A percentile compares a stretch with the other conserved stretches of the same genome.
Conservation (phyloP, 768 basidiomycete species). For the Hygrocybe coccinea region DNA sequence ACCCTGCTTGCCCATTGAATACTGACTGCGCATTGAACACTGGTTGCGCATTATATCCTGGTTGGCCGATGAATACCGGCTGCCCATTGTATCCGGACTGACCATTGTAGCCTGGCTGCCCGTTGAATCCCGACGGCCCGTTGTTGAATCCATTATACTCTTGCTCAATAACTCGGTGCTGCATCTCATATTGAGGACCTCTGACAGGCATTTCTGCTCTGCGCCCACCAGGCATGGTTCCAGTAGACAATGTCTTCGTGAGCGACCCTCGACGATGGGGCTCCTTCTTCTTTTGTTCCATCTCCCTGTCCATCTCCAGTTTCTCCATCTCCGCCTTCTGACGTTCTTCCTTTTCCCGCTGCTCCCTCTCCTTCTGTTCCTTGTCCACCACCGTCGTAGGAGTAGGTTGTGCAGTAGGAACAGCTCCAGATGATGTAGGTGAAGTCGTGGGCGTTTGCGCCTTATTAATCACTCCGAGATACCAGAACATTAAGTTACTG, state of each 20-base stretch:
- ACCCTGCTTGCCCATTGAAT: slow-evolving; percentile 10
- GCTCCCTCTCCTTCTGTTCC: slow-evolving; percentile 38
- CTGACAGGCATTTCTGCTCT: slow-evolving; percentile 83
- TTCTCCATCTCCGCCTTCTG: slow-evolving; percentile 39
- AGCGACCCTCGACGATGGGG: slow-evolving; percentile 53
- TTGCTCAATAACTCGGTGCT: slow-evolving; percentile 88
- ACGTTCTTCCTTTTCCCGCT: slow-evolving; percentile 30
- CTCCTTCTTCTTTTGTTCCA: slow-evolving; percentile 54
- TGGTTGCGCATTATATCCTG: neutral
- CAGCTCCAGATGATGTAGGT: slow-evolving; percentile 22
- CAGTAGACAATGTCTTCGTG: slow-evolving; percentile 56
- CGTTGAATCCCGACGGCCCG: slow-evolving; percentile 20
- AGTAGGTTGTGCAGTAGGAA: slow-evolving; percentile 17
- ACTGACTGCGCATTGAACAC: neutral
- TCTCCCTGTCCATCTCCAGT: slow-evolving; percentile 45
- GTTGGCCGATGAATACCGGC: slow-evolving; percentile 20
- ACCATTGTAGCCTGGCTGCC: slow-evolving; percentile 2
- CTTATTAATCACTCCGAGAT: slow-evolving; percentile 95
- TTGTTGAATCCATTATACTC: slow-evolving; percentile 58
- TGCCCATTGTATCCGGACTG: slow-evolving; percentile 7
- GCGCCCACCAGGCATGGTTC: slow-evolving; percentile 47
- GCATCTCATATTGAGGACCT: slow-evolving; percentile 90
- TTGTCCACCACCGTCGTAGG: slow-evolving; percentile 40
- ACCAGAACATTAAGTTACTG: slow-evolving; percentile 98
- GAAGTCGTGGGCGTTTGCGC: slow-evolving; percentile 51